Base-by-base conservation (phyloP, 768 basidiomycete species). In the Trametes coccinea region DNA sequence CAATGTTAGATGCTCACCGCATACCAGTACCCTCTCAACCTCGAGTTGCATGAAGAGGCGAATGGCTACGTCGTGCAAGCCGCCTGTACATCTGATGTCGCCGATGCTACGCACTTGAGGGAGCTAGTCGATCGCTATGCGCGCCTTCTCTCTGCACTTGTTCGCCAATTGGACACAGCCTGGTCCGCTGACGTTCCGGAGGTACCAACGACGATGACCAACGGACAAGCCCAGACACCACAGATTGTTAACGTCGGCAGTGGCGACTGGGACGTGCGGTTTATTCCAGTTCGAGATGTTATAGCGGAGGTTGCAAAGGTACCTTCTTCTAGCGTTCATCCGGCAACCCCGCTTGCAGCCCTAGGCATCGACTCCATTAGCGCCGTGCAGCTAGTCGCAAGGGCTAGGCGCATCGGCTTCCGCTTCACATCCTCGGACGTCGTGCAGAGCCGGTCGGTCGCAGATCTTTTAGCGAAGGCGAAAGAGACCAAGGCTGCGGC, bases 291-390 rank as follows among this genome's bases (percentile, higher is more conserved):
- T 37, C 60, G 63, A 29, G 59, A 45, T 29, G 22, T 64, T 9
- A 33, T 70, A 22, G 59, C 63, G 31, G 39, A 59, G 5, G 59
- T 75, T 13, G 71, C 73, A 4, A 72, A 72, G 40, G 67, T 73
- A 11, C 69, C 77, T 1, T 33, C 56, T 7, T 69, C 74, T 4
- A 63, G 69, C 17, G 69, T 82, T 5, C 64, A 68, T 17, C 60
- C 71, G 16, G 63, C 68, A 4, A 80, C 77, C 5, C 74, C 74
- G 4, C 72, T 81, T 16, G 71, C 72, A 11, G 71, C 77, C 5
- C 65, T 82, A 10, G 82, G 82, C 17, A 70, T 82, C 10, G 82
- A 82, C 64, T 83, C 82, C 1, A 82, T 83, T 59, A 78, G 78
- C 17, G 79, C 82, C 22, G 79, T 83, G 39, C 77, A 78, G 53